Base-by-base conservation (phyloP, 495 filamentous ascomycete species). In the Clavariopsis aquatica region DNA sequence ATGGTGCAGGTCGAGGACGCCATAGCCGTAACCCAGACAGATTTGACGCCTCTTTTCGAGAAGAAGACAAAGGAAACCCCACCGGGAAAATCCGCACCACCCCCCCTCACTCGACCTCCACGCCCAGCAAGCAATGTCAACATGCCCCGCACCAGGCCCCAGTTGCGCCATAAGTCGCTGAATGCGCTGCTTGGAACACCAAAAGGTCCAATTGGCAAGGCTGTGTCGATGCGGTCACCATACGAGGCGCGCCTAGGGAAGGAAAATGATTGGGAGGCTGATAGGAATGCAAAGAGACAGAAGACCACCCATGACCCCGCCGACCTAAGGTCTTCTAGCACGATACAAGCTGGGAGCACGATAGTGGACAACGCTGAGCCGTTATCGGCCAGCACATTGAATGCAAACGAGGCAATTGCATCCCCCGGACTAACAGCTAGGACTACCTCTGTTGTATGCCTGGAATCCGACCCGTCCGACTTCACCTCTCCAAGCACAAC, bases 1-100 rank as follows among this genome's bases (percentile, higher is more conserved):
- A 77, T 96, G 54, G 87, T 96, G 31, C 85, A 96, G 72, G 89
- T 96, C 9, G 82, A 82, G 47, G 92, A 96, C 69, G 81, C 79
- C 31, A 79, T 89, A 17, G 89, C 85, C n/a, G 83, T 78, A 12
- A 84, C 81, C 1, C 82, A 93, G 66, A 89, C 92, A 45, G 91
- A 97, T 72, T 69, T 96, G 15, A 87, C 87, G 0, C 83, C 83
- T 41, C 71, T 96, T 19, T 77, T 91, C 23, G 85, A 88, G 66
- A 93, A 87, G 72, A 93, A 88, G 72, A 84, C 81, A 49, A 78
- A 76, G 19, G 79, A 81, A 52, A 80, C 82, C 49, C 79, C 55
- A 0, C 66, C 57, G 23, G 60, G 61, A 9, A 63, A 60, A n/a
- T 2, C 6, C 38, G 49, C 24, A 12, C 31, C 29, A 20, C 20